Conservation (phyloP, 345 rosid species). For the Barbarea vulgaris region DNA sequence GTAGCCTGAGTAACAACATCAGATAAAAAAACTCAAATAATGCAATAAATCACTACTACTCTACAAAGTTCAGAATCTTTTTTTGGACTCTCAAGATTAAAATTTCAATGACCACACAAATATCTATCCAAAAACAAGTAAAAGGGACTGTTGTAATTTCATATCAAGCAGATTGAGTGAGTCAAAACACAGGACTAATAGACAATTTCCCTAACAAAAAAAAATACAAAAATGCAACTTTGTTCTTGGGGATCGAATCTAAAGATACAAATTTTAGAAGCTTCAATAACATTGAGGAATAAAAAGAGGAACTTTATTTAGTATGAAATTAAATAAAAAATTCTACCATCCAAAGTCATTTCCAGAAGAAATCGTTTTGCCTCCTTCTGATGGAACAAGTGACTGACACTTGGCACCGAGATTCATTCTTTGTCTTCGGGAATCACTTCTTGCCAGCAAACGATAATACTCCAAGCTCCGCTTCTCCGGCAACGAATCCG, state of each 20-base stretch:
- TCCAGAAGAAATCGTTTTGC: constrained; percentile 67
- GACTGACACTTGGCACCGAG: constrained; percentile 55
- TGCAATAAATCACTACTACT: background rate
- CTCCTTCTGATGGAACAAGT: constrained; percentile 82
- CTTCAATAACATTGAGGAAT: background rate
- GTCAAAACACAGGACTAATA: background rate
- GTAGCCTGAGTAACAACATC: constrained; percentile 52
- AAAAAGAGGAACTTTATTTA: background rate
- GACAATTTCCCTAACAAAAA: background rate
- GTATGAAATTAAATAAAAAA: background rate
- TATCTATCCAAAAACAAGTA: background rate
- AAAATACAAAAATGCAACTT: background rate
- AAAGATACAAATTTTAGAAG: constrained; percentile 10
- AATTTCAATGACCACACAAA: background rate
- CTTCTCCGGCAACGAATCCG: constrained; percentile 54
- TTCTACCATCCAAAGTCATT: constrained; percentile 78
- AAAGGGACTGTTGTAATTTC: background rate
- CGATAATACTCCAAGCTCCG: constrained; percentile 62
- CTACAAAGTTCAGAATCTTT: background rate
- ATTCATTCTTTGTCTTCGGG: constrained; percentile 75
- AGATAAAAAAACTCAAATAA: background rate
- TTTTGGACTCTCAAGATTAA: background rate
- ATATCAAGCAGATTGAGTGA: background rate
- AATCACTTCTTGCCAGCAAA: constrained; percentile 54
- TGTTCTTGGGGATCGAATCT: background rate